Evolutionary conservation across 768 basidiomycete species (phyloP), one percentile per base, ranked within the genome.

Genomic region (Ramaria sp.): DNA sequence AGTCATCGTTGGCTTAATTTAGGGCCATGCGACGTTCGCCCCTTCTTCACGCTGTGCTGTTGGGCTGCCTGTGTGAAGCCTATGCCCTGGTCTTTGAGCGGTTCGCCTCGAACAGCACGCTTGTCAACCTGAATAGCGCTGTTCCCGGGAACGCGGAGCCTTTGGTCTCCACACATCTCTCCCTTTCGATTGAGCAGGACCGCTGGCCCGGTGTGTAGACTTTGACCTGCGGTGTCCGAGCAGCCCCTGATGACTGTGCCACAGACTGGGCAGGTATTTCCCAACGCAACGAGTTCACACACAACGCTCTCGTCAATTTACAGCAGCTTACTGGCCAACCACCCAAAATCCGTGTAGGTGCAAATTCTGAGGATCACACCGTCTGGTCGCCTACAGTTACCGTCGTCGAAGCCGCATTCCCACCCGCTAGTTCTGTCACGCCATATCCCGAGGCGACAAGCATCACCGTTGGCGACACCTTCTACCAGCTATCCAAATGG

Each of bases 371-470:
- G 45, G 59, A 59, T 39, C 54, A 45, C 27, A 59, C 59, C 7
- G 42, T 52, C 22, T 57, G 22, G 22, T 57, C 55, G 10, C 55
- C 55, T 10, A 49, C 55, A n/a, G 55, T 57, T 15, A 49, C 55
- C 4, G 55, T 57, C 51, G 71, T 74, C 39, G 71, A 81, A 63
- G 69, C 70, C 31, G 63, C 66, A 2, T 84, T 84, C 60, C 81
- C 81, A 1, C 69, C 76, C 3, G 64, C 72, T 5, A 78, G 73
- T 20, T 50, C 71, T 11, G 72, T 72, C 4, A 73, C 75, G 1
- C 84, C 85, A 20, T 88, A 83, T 64, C 84, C 84, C 0, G 85
- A 85, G 64, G 84, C 84, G 4, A 75, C 70, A 0, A 75, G 72
- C n/a, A 75, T 85, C 58, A 74, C 73, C 1, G 79, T 83, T 17